These are phyloP conservation scores for Vicia villosa DNA, from an alignment of 306 rosid species.

Conservation along the genomic window DNA sequence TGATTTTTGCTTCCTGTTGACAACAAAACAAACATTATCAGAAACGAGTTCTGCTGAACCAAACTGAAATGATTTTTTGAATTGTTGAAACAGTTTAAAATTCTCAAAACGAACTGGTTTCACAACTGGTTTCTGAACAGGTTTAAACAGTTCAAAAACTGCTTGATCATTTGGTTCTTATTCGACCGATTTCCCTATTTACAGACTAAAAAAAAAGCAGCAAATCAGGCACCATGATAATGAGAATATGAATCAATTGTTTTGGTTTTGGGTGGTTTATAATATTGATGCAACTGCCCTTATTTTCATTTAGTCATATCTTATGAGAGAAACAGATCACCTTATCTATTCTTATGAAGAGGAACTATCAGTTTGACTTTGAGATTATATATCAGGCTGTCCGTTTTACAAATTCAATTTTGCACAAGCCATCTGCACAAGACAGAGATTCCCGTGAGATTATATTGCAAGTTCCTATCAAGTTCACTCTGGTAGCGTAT, in stretches of 20 bases:
- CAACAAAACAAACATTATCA: neutral
- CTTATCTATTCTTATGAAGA: neutral
- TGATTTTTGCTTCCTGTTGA: constrained; percentile 3
- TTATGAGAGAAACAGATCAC: neutral
- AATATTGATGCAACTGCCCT: neutral
- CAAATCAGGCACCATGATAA: neutral
- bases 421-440: neutral
- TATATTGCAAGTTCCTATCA: constrained; percentile 44
- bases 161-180: neutral
- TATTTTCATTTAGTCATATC: neutral
- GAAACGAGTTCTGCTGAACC: neutral
- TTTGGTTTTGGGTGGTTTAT: neutral
- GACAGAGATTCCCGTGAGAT: constrained; percentile 1
- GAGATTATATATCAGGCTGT: neutral
- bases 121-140: neutral
- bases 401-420: neutral
- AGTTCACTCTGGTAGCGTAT: constrained; percentile 39
- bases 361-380: neutral
- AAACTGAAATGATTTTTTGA: neutral
- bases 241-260: neutral
- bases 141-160: neutral
- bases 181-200: neutral
- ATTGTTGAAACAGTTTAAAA: neutral
- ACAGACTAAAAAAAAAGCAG: neutral
- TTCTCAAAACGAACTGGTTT: neutral